Evolutionary conservation across 2,329 filamentous ascomycete genomes (phyloP).

Genomic region (Aspergillus bombycis): DNA sequence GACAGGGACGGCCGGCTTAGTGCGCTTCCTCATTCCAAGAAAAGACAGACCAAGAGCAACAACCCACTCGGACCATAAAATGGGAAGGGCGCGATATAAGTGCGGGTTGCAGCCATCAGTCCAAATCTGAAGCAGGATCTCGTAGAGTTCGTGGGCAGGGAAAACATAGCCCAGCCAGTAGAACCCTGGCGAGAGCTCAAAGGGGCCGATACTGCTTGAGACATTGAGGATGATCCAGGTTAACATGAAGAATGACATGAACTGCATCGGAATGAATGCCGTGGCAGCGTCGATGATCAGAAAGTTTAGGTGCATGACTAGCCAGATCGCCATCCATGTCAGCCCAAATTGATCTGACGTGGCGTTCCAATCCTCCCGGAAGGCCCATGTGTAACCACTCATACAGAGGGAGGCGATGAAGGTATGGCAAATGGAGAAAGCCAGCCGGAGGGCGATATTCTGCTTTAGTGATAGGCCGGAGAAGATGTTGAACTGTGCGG

Average conservation of each 20-base stretch:
- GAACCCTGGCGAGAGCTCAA: conserved; percentile 46
- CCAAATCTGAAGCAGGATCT: conserved; percentile 47
- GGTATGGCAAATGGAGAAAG: conserved; percentile 42
- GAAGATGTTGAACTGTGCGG: conserved; percentile 42
- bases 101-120: conserved; percentile 45
- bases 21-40: background rate
- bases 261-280: conserved; percentile 42
- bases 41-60: background rate
- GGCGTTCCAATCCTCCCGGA: conserved; percentile 39
- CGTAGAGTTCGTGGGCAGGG: conserved; percentile 44
- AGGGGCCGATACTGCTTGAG: conserved; percentile 46
- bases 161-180: conserved; percentile 44
- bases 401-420: conserved; percentile 45
- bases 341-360: conserved; percentile 45
- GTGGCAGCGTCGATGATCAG: conserved; percentile 49
- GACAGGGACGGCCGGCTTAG: background rate
- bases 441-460: conserved; percentile 38
- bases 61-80: conserved; percentile 20
- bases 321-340: conserved; percentile 50
- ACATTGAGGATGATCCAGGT: conserved; percentile 51
- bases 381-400: conserved; percentile 49
- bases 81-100: conserved; percentile 45
- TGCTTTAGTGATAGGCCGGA: conserved; percentile 30
- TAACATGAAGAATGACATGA: conserved; percentile 50
- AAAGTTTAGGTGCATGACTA: conserved; percentile 50